Percentiles rank a stretch among this genome's conserved stretches.
Conservation (phyloP, 2,329 filamentous ascomycete genomes). For the Fusarium sarcochroum region DNA sequence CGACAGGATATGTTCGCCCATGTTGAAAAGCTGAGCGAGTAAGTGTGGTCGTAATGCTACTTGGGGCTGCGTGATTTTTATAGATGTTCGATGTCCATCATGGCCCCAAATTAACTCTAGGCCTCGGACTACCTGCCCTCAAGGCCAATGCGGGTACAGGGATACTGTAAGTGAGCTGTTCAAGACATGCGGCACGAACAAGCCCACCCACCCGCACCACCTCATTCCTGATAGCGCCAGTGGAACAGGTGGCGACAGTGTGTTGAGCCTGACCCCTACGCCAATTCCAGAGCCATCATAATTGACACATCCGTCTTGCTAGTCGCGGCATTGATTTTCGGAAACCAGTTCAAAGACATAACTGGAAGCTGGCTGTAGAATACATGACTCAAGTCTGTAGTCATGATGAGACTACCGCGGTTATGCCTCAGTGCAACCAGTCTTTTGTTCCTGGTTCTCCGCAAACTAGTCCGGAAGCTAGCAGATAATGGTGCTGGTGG, state of each 20-base stretch:
- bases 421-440: not conserved
- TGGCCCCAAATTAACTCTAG: constrained; percentile 11
- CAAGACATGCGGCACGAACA: constrained; percentile 8
- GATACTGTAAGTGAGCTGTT: constrained; percentile 9
- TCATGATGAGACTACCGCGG: constrained; percentile 10
- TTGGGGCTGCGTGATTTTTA: constrained; percentile 30
- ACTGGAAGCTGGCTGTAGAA: constrained; percentile 6
- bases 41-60: constrained; percentile 4
- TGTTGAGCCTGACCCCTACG: constrained; percentile 4
- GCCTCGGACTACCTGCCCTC: constrained; percentile 4
- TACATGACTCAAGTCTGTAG: constrained; percentile 10
- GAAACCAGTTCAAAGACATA: constrained; percentile 5
- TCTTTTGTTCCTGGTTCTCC: constrained; percentile 8
- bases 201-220: constrained; percentile 23
- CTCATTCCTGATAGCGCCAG: constrained; percentile 10
- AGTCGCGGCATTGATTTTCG: not conserved
- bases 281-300: constrained; percentile 4
- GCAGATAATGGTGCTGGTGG: not conserved
- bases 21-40: constrained; percentile 9
- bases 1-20: constrained; percentile 50
- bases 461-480: constrained; percentile 23
- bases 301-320: constrained; percentile 17
- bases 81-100: constrained; percentile 16
- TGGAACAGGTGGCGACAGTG: constrained; percentile 24
- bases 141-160: constrained; percentile 23